Conservation (phyloP, 345 rosid species). For the Capsella bursapastoris region DNA sequence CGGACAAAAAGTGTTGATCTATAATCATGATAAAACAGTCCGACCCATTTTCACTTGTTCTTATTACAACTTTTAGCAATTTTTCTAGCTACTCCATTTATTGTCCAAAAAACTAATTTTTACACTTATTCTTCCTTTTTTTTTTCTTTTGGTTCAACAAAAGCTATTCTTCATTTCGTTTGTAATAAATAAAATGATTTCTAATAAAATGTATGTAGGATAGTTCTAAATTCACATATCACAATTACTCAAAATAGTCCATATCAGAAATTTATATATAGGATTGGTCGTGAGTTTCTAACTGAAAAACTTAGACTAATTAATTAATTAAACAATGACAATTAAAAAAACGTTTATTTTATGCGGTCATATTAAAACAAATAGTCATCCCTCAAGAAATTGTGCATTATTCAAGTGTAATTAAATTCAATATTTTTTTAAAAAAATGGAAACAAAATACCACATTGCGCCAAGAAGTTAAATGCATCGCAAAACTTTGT, state of each 20-base stretch:
- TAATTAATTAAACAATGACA: background rate
- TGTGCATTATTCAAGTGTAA: constrained; percentile 5
- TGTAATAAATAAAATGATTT: background rate
- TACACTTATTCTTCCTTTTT: background rate
- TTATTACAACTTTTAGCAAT: constrained; percentile 43
- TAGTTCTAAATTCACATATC: background rate
- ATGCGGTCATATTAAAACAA: background rate
- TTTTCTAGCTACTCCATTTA: constrained; percentile 34
- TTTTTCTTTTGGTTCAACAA: no score
- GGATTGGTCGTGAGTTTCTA: background rate
- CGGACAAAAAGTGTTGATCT: constrained; percentile 50
- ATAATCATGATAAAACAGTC: constrained; percentile 40
- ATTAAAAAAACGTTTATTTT: background rate
- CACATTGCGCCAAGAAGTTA: background rate
- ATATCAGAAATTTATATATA: background rate
- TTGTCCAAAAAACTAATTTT: background rate
- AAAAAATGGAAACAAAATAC: background rate
- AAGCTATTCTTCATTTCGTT: background rate
- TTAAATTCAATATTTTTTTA: background rate
- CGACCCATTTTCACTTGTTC: constrained; percentile 34
- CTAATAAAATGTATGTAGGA: background rate
- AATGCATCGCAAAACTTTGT: background rate
- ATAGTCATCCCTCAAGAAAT: background rate
- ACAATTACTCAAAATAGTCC: background rate
- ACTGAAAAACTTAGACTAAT: background rate